Percentiles rank a stretch among this genome's conserved stretches.
phyloP scores from a whole-genome alignment of 345 rosid species.

The Laguncularia racemosa region DNA sequence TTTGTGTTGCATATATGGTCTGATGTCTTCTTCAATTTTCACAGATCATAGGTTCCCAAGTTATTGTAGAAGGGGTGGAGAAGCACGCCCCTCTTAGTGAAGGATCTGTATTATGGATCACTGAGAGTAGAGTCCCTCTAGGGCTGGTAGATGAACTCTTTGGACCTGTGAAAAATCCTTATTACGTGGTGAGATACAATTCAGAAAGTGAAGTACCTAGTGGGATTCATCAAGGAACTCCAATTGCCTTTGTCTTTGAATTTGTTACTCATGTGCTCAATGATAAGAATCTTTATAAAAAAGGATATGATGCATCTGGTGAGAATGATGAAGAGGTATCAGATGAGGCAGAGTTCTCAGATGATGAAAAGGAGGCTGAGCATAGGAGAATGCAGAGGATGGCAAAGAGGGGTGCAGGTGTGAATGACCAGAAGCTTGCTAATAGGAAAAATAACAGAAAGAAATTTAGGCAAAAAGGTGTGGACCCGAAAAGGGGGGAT shows the following conservation, averaged over 20 bases:
- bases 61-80: constrained; percentile 77
- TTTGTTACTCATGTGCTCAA: constrained; percentile 67
- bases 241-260: constrained; percentile 70
- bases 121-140: constrained; percentile 50
- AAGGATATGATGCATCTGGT: constrained; percentile 97
- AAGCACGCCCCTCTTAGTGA: constrained; percentile 78
- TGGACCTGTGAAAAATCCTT: constrained; percentile 90
- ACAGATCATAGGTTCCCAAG: constrained; percentile 67
- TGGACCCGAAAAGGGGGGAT: constrained; percentile 26
- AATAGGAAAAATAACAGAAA: constrained; percentile 42
- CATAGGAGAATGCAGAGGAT: constrained; percentile 52
- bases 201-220: constrained; percentile 76
- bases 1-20: not conserved
- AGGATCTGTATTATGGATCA: constrained; percentile 84
- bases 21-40: not conserved
- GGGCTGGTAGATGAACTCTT: constrained; percentile 89
- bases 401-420: constrained; percentile 54
- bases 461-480: constrained; percentile 39
- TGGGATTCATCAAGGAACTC: constrained; percentile 48
- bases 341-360: constrained; percentile 82
- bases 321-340: constrained; percentile 87
- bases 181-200: constrained; percentile 82
- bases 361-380: constrained; percentile 93
- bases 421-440: constrained; percentile 33
- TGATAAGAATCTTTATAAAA: constrained; percentile 64